Evolutionary conservation across 2,329 filamentous ascomycete species (phyloP).

Genomic region (Arthrobotrys sphaeroides): DNA sequence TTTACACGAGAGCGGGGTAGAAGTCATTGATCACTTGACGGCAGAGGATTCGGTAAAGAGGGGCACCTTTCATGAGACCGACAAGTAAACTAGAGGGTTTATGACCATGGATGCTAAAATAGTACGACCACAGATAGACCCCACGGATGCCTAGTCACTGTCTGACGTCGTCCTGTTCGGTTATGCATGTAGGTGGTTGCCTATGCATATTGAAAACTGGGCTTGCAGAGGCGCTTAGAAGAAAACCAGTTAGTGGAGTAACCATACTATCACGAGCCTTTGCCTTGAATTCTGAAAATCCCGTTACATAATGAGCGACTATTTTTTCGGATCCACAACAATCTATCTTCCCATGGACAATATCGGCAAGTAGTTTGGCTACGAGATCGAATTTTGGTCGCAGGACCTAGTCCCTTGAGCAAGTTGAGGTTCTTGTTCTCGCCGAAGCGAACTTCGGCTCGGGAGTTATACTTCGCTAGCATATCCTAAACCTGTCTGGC

Average conservation of each 20-base stretch:
- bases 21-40: constrained; percentile 38
- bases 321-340: background rate
- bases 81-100: background rate
- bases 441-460: background rate
- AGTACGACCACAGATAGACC: constrained; percentile 25
- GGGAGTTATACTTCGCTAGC: background rate
- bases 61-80: background rate
- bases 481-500: background rate
- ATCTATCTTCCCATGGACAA: constrained; percentile 21
- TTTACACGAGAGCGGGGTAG: constrained; percentile 53
- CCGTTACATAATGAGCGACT: constrained; percentile 29
- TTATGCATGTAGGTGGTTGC: constrained; percentile 46
- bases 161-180: constrained; percentile 35
- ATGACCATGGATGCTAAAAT: constrained; percentile 22
- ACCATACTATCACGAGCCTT: background rate
- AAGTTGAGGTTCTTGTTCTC: background rate
- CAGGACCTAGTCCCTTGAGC: too few species aligned
- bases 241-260: background rate
- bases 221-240: background rate
- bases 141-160: constrained; percentile 50
- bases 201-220: constrained; percentile 30
- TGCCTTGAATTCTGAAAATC: background rate
- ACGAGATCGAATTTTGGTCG: too few species aligned
- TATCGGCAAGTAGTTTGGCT: too few species aligned
- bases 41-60: constrained; percentile 21